Evolutionary conservation across 208 protist species (phyloP), one percentile per base, ranked within the genome.

Genomic region (Wallacemonas sp.): DNA sequence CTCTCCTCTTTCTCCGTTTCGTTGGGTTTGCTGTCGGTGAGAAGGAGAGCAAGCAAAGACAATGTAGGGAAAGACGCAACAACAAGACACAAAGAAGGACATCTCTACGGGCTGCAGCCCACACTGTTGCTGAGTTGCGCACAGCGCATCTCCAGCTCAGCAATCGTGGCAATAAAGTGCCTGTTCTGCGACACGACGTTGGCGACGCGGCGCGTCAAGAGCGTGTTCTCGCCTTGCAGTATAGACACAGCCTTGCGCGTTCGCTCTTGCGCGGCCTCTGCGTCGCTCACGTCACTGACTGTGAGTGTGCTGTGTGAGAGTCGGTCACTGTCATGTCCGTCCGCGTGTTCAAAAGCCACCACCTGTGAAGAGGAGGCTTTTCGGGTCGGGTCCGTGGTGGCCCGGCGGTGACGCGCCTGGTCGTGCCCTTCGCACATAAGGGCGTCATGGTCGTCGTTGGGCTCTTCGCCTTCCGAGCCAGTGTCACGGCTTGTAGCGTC

Each of bases 181-280:
- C 50, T 64, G 39, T 78, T 83, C 17, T 54, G 61, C 30, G 41
- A 41, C 4, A 71, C 72, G 38, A 79, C 30, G 57, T 62, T 62
- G 26, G 15, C 10, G 4, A 83, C 52, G 19, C 69, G 59, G 19
- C 50, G 48, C 19, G 70, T 72, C 39, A 83, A 53, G 17, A 83
- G 38, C 8, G 32, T 46, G 41, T 79, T 83, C 32, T 79, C 65
- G 9, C 50, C 32, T 6, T 55, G 65, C 22, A 79, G 38, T n/a
- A 83, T 24, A 8, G 62, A 12, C 32, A 67, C 59, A 8, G 41
- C 48, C 17, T 53, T 45, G 27, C 36, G 36, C 41, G 50, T 19
- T 19, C 46, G 37, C n/a, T n/a, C 36, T 39, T 53, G 17, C 21
- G 67, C 64, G 15, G 30, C 21, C 27, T 59, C 42, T 3, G 29